Conservation (phyloP, 306 rosid species). For the Quercus wislizeni region DNA sequence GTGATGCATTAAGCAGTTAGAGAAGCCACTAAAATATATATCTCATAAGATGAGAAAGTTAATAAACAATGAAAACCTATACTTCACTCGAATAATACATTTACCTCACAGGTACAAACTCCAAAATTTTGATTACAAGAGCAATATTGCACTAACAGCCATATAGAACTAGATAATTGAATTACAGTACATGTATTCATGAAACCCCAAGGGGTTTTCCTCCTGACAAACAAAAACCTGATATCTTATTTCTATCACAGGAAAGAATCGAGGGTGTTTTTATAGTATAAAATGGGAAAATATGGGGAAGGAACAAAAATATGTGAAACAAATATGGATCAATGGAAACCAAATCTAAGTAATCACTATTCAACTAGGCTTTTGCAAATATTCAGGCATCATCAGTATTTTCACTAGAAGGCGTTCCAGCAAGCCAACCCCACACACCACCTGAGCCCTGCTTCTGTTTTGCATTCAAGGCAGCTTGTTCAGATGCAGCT, state of each 20-base stretch:
- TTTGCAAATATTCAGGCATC: conserved; percentile 40
- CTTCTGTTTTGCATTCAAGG: conserved; percentile 57
- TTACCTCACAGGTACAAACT: conserved; percentile 20
- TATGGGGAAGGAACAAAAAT: conserved; percentile 26
- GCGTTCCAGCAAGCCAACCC: conserved; percentile 94
- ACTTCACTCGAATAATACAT: conserved; percentile 8
- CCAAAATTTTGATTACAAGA: conserved; percentile 39
- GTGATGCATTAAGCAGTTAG: neutral
- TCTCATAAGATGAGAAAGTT: neutral
- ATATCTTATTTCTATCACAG: conserved; percentile 43
- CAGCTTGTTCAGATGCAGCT: conserved; percentile 88
- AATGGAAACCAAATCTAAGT: conserved; percentile 45
- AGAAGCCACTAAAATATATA: neutral
- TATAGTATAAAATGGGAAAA: too few relatives aligned
- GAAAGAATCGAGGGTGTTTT: conserved; percentile 26
- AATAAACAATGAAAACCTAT: conserved; percentile 16
- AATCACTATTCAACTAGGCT: conserved; percentile 26
- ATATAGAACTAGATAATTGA: conserved; percentile 36
- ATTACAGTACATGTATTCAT: conserved; percentile 42
- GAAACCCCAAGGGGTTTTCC: conserved; percentile 31
- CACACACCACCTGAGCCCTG: conserved; percentile 83
- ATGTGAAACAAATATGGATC: conserved; percentile 30
- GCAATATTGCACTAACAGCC: conserved; percentile 28
- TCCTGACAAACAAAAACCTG: conserved; percentile 40
- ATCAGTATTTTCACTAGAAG: conserved; percentile 33